Base-by-base conservation (phyloP, 2,329 filamentous ascomycete species). In the Thelonectria olida region DNA sequence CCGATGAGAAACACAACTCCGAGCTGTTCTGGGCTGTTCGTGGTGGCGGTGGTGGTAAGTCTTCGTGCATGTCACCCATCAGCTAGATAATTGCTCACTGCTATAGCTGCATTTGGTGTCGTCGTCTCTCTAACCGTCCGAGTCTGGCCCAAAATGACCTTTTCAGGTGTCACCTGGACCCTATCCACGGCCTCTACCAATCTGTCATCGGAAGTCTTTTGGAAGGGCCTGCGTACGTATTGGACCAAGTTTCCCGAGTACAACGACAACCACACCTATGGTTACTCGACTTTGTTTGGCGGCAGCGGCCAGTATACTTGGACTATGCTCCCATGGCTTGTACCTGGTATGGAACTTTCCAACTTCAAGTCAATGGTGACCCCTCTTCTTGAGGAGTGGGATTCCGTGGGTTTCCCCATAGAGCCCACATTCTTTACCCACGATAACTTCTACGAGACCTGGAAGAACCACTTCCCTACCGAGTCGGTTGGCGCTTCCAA, bases 21-120 rank as follows among this genome's bases (percentile, higher is more conserved):
- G 87, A 90, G 49, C 76, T 90, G 2, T 90, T 85, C 75, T 90
- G 87, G 87, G 88, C 87, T 2, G 74, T 89, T 1, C 78, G 79
- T 38, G 86, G 87, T 2, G 86, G 87, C 1, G 87, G 88, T 1
- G 83, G 81, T 5, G 84, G 85, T n/a, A 88, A 34, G 31, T 34
- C 31, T 34, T 13, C 12, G 2, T 15, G 4, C 2, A 34, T 15
- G 15, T 15, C 12, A 13, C 12, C 31, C 10, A 13, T 9, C 25
- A 27, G 31, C 10, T 15, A 15, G 10, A 4, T 13, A 10, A 5
- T 34, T 34, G 31, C 31, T 34, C 13, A 34, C 31, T 15, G 8
- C 10, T 34, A 4, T 15, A 34, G 31, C 31, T 34, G 31, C 80
- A 9, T 90, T 83, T 62, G 87, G 80, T 4, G 78, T 88, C 2